Evolutionary conservation across 129 eudicot species (phyloP).

Genomic region (Arctium minus): DNA sequence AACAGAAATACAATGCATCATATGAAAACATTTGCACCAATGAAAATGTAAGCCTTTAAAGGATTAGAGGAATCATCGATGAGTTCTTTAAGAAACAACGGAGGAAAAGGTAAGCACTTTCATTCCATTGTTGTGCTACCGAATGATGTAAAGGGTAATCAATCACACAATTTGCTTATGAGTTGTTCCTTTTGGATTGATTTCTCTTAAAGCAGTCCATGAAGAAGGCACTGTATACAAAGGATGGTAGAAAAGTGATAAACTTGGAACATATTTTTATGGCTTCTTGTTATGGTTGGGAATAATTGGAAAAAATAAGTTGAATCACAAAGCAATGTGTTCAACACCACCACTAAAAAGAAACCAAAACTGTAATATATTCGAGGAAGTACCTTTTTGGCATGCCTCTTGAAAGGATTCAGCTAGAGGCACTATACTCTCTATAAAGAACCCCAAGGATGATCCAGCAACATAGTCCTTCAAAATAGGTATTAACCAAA

Average conservation of each 20-base stretch:
- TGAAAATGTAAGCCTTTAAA: not conserved
- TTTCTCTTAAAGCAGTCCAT: not conserved
- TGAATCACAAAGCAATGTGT: not conserved
- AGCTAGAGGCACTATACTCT: slow-evolving; percentile 73
- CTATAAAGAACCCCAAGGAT: slow-evolving; percentile 72
- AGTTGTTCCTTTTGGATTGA: not conserved
- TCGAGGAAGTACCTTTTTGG: slow-evolving; percentile 54
- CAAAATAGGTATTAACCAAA: slow-evolving; percentile 77
- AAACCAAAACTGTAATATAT: not conserved
- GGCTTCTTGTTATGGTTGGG: slow-evolving; percentile 4
- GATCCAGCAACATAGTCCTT: slow-evolving; percentile 64
- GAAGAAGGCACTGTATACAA: not conserved
- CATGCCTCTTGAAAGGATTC: slow-evolving; percentile 56
- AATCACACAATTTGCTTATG: not conserved
- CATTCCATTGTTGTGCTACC: not conserved
- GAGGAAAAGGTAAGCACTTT: not conserved
- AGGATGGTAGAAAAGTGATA: not conserved
- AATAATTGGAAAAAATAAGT: not conserved
- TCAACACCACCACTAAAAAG: not conserved
- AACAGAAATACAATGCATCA: not conserved
- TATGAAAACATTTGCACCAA: not conserved
- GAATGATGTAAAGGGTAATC: not conserved
- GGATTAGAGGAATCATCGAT: too few relatives aligned
- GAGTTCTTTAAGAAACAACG: not conserved
- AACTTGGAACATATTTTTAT: not conserved